phyloP scores from a whole-genome alignment of 2,329 filamentous ascomycete genomes.

The Pseudogymnoascus sp. region DNA sequence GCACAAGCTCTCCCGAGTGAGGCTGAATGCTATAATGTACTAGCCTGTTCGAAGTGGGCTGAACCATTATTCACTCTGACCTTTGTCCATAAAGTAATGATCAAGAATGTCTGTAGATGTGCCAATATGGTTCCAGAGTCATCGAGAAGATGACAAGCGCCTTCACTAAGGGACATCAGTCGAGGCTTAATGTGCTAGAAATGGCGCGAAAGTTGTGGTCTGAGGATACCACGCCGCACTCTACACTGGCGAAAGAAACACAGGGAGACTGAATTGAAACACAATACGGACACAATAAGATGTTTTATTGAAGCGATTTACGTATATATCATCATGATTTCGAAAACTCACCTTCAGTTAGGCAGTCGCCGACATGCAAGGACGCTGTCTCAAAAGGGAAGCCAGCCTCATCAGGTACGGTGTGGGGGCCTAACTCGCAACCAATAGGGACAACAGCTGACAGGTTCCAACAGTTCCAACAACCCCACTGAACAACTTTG shows the following conservation, averaged over 20 bases:
- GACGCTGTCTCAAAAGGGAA: neutral
- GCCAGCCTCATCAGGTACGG: slow-evolving; percentile 5
- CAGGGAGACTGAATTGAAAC: neutral
- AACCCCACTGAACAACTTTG: neutral
- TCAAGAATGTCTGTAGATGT: neutral
- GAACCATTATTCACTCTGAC: neutral
- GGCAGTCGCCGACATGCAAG: neutral
- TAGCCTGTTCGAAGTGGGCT: neutral
- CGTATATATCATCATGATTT: neutral
- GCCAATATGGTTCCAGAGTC: neutral
- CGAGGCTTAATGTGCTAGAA: neutral
- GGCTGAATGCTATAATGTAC: neutral
- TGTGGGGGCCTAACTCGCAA: neutral
- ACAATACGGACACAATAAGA: neutral
- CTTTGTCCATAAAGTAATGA: neutral
- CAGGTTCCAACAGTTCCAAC: neutral
- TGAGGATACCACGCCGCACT: neutral
- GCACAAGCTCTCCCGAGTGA: neutral
- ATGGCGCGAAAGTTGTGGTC: neutral
- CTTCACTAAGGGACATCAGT: neutral
- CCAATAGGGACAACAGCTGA: neutral
- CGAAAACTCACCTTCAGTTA: neutral
- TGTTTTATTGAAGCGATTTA: slow-evolving; percentile 5
- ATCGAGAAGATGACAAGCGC: neutral
- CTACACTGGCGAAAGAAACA: neutral